Base-by-base conservation (phyloP, 2,329 filamentous ascomycete genomes). In the Beauveria scarabaeidicola region DNA sequence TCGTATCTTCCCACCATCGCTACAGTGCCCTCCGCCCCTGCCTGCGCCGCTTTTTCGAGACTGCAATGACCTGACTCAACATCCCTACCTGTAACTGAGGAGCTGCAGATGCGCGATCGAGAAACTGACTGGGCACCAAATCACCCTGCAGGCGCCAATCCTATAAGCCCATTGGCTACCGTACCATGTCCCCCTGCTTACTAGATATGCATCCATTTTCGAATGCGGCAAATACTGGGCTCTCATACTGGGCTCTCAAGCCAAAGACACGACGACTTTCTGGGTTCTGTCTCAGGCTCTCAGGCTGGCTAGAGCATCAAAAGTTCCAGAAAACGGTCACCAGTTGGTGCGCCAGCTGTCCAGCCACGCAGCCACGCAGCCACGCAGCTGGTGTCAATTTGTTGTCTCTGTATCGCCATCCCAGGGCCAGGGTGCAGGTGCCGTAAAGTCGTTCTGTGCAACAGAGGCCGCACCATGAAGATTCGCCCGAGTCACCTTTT, bases 161-260 rank as follows among this genome's bases (percentile, higher is more conserved):
- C 38, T n/a, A 19, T 27, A 44, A 43, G 27, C n/a, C 51, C 38
- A 58, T n/a, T 43, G 47, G 55, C 15, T 23, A 38, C 17, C 11
- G 36, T 9, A 19, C 44, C 32, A 17, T 17, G 53, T 9, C 15
- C 8, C 3, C 46, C 17, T 57, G 52, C 27, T 47, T 43, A 50
- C 41, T 57, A 27, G 15, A 52, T 46, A 52, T 44, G 55, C 47
- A 58, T 51, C 17, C 15, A 52, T 44, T 58, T 44, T 52, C 55
- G 17, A 58, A 58, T 51, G 23, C 46, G 55, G 55, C 19, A 58
- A 58, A 43, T 32, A 38, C 55, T 58, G 55, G 55, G 55, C 43
- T 25, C 13, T 23, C 23, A 41, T 32, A 38, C 55, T 58, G 55
- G 55, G 55, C 43, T 25, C 13, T 23, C 23, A 41, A 43, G 52